These are phyloP conservation scores for Neonectria faginata DNA, from an alignment of 2,329 filamentous ascomycete genomes.

Conservation along the genomic window DNA sequence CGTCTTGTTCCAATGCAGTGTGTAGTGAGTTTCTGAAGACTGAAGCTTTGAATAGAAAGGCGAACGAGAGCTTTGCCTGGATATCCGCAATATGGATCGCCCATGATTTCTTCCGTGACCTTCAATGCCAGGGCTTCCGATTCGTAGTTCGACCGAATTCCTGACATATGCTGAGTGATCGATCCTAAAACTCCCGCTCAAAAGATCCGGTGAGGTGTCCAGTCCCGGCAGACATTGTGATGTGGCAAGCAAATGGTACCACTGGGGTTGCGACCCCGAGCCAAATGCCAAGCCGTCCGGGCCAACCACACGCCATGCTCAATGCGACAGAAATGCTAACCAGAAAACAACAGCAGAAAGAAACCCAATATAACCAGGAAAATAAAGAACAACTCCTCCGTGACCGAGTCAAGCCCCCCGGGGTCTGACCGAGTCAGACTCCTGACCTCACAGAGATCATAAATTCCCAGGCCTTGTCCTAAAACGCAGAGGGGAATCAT, in stretches of 20 bases:
- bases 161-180: conserved; percentile 18
- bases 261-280: conserved; percentile 22
- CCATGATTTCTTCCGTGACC: conserved; percentile 10
- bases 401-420: conserved; percentile 29
- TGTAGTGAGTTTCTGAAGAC: conserved; percentile 2
- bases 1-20: conserved; percentile 3
- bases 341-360: conserved; percentile 8
- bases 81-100: conserved; percentile 7
- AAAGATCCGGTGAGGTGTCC: conserved; percentile 13
- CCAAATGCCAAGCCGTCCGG: conserved; percentile 23
- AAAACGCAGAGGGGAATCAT: conserved; percentile 37
- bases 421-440: conserved; percentile 13
- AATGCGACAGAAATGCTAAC: conserved; percentile 24
- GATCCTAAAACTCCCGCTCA: conserved; percentile 22
- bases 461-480: conserved; percentile 14
- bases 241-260: conserved; percentile 20
- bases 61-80: neutral
- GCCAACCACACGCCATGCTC: conserved; percentile 25
- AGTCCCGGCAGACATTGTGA: conserved; percentile 13
- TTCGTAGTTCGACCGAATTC: neutral
- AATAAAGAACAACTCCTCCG: conserved; percentile 6
- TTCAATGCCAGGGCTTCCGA: conserved; percentile 8
- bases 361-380: conserved; percentile 12
- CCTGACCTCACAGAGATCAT: conserved; percentile 7
- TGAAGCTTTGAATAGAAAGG: conserved; percentile 7